phyloP scores from a whole-genome alignment of 768 basidiomycete species.

The Mycena chlorophos region DNA sequence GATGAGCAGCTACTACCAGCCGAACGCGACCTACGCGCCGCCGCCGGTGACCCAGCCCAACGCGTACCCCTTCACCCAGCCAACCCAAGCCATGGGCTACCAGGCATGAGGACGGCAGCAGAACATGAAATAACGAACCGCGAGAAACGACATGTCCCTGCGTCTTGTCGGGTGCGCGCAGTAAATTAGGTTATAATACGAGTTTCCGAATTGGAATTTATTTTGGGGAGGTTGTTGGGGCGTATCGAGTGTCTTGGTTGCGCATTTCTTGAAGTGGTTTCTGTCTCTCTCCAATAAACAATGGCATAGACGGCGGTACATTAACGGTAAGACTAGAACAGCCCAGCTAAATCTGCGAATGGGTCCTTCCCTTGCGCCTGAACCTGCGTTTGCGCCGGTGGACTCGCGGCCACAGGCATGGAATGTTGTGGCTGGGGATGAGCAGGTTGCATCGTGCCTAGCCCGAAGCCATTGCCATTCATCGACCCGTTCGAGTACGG shows the following conservation, averaged over 20 bases:
- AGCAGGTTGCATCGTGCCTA: constrained; percentile 5
- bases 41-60: constrained; percentile 5
- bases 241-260: too few species aligned
- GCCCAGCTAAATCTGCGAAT: constrained; percentile 77
- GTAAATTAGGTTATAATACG: not conserved
- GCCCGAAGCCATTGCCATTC: not conserved
- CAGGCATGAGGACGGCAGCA: constrained; percentile 5
- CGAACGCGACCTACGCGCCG: not conserved
- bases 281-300: not conserved
- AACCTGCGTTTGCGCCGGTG: too few species aligned
- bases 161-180: too few species aligned
- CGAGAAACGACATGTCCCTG: not conserved
- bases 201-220: not conserved
- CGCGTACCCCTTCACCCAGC: constrained; percentile 17
- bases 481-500: constrained; percentile 25
- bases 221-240: too few species aligned
- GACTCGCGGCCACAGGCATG: constrained; percentile 17
- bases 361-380: constrained; percentile 73
- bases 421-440: constrained; percentile 7
- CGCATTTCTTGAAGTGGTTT: too few species aligned
- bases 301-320: not conserved
- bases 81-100: constrained; percentile 5
- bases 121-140: not conserved
- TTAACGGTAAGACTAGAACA: constrained; percentile 49
- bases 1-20: constrained; percentile 18